Evolutionary conservation across 164 flowering plant species (phyloP), one percentile per base, ranked within the genome.

Genomic region (Liquidambar formosana): DNA sequence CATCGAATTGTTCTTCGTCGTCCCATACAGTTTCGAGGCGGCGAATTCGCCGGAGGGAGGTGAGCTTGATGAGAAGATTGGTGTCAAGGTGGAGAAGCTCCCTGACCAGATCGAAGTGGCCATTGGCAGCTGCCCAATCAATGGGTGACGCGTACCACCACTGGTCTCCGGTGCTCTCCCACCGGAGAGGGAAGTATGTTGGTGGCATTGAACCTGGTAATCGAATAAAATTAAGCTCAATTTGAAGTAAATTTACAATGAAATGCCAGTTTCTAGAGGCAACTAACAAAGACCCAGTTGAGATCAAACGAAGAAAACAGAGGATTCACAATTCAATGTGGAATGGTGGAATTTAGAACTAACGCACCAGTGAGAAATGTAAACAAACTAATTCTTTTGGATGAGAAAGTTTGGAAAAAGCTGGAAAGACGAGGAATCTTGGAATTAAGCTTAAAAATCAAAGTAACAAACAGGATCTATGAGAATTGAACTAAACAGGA

Each of bases 111-210:
- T 89, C 92, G 63, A 82, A 89, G 56, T 82, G 93, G 18, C 97
- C 98, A 72, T 90, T 94, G 44, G 98, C 97, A 6, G 98, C 96
- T 4, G 96, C 97, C 81, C 84, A 83, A 60, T 93, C 97, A 8
- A 93, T 86, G 0, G 98, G 98, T 2, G 95, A 81, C 11, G 96
- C 98, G 64, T 85, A 91, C 98, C 98, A 94, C 98, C 98, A 94
- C 64, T 94, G 98, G 67, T 94, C 92, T 22, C 98, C 93, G 0
- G 94, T 94, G 84, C 90, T 90, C 74, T 94, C 98, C 98, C 98
- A 94, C 49, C 97, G 81, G 11, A 94, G 87, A n/a, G 98, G 98
- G 71, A 94, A 85, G 76, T 81, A 74, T 25, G 82, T 71, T 21
- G 88, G 83, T 14, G 88, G 80, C 88, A 86, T 84, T 74, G 61